phyloP scores from a whole-genome alignment of 208 protist genomes.

The Wallacemonas collosoma region DNA sequence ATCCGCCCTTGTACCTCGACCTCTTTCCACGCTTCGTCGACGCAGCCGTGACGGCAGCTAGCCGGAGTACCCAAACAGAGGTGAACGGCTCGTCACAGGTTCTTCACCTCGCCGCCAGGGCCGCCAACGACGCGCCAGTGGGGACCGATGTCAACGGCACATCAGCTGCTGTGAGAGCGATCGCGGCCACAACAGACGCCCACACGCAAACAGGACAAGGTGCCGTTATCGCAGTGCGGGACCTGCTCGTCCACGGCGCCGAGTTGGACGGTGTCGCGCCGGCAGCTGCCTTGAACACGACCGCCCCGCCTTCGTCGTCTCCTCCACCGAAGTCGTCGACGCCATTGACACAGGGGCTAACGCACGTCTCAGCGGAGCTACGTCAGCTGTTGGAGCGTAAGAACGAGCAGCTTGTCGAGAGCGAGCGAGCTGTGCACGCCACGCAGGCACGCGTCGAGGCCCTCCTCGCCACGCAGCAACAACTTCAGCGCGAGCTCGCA shows the following conservation, averaged over 20 bases:
- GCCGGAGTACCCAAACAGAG: neutral
- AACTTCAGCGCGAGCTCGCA: constrained; percentile 16
- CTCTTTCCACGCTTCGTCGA: constrained; percentile 36
- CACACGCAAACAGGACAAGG: neutral
- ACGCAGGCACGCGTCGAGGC: constrained; percentile 6
- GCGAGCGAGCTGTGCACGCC: neutral
- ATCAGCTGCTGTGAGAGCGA: neutral
- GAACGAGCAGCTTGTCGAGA: constrained; percentile 21
- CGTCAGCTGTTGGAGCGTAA: constrained; percentile 24
- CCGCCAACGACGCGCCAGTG: too few species aligned
- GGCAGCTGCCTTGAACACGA: too few species aligned
- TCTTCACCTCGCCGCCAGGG: neutral
- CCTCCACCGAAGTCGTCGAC: neutral
- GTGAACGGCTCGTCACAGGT: neutral
- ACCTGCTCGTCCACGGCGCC: neutral
- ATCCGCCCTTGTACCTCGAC: constrained; percentile 37
- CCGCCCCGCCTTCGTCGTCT: too few species aligned
- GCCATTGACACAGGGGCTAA: neutral
- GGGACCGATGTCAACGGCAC: too few species aligned
- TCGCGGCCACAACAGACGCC: too few species aligned
- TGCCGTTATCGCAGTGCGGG: neutral
- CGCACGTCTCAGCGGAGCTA: constrained; percentile 22
- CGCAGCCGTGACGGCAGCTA: neutral
- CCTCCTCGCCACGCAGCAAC: constrained; percentile 8
- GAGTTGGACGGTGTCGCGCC: too few species aligned